Percentiles rank a stretch among this genome's conserved stretches.
Conservation (phyloP, 176 grass and related monocot genomes). For the Pontederia crassipes region DNA sequence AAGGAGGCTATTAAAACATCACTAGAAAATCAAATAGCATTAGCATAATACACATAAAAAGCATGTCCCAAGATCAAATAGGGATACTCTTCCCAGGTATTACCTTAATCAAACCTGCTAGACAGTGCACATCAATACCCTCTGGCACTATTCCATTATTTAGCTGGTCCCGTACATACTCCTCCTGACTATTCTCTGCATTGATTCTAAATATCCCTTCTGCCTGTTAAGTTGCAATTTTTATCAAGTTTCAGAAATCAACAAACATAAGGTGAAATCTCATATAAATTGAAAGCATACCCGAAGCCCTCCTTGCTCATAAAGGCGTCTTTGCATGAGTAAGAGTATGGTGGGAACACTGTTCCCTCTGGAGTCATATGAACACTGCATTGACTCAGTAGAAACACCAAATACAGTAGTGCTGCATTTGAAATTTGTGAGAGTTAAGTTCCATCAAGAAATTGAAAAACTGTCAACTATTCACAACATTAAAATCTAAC, state of each 20-base stretch:
- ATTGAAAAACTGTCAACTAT: neutral
- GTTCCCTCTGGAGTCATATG: slow-evolving; percentile 78
- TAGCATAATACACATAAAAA: too few relatives aligned
- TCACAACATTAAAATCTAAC: neutral
- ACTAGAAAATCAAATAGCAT: too few relatives aligned
- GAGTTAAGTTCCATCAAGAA: slow-evolving; percentile 11
- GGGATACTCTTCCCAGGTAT: neutral
- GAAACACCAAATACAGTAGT: slow-evolving; percentile 70
- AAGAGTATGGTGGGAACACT: slow-evolving; percentile 71
- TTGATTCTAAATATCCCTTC: slow-evolving; percentile 85
- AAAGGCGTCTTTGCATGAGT: slow-evolving; percentile 62
- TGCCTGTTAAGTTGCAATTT: slow-evolving; percentile 36
- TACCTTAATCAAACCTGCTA: slow-evolving; percentile 81
- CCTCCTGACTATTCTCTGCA: slow-evolving; percentile 69
- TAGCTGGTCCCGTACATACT: slow-evolving; percentile 59
- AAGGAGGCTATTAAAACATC: too few relatives aligned
- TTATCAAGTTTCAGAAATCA: neutral
- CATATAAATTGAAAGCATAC: slow-evolving; percentile 14
- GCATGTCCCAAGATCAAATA: too few relatives aligned
- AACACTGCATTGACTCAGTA: slow-evolving; percentile 70
- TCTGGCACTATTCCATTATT: slow-evolving; percentile 57
- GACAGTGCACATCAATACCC: slow-evolving; percentile 66
- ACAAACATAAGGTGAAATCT: slow-evolving; percentile 3
- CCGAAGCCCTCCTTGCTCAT: slow-evolving; percentile 52
- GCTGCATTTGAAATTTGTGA: slow-evolving; percentile 24